Conservation (phyloP, 345 rosid species). For the Corymbia maculata region DNA sequence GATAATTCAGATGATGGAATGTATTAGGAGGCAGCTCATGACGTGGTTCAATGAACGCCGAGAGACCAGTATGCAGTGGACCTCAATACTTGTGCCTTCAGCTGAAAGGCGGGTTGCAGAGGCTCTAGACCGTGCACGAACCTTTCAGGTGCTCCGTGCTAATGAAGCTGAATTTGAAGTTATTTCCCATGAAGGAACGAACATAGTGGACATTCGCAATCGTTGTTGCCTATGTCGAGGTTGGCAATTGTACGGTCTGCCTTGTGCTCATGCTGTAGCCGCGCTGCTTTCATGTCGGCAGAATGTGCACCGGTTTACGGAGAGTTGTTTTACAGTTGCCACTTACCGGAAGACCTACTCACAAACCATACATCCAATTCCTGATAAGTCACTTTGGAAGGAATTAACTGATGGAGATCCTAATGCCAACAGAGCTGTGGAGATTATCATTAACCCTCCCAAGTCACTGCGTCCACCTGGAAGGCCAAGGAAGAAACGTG, state of each 20-base stretch:
- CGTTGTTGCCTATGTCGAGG: conserved; percentile 94
- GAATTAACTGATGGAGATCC: conserved; percentile 72
- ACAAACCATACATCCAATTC: conserved; percentile 93
- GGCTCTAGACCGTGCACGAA: conserved; percentile 80
- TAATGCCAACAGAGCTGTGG: conserved; percentile 26
- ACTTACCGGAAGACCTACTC: conserved; percentile 87
- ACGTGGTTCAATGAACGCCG: conserved; percentile 96
- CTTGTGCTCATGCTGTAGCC: conserved; percentile 96
- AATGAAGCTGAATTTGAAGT: conserved; percentile 96
- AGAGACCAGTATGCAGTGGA: conserved; percentile 94
- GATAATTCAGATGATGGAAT: conserved; percentile 97
- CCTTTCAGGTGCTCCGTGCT: conserved; percentile 87
- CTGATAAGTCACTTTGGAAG: conserved; percentile 87
- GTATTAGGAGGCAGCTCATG: conserved; percentile 96
- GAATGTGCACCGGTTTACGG: conserved; percentile 90
- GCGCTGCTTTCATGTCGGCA: conserved; percentile 97
- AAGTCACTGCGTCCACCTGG: conserved; percentile 91
- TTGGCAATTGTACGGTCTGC: conserved; percentile 94
- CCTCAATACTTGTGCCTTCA: conserved; percentile 84
- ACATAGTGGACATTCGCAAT: conserved; percentile 84
- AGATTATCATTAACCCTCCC: conserved; percentile 62
- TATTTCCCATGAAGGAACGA: conserved; percentile 82
- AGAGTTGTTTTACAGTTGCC: conserved; percentile 95
- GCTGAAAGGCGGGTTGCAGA: conserved; percentile 87
- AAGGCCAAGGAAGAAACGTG: conserved; percentile 90